These are phyloP conservation scores for Pseudopyrenochaeta lycopersici DNA, from an alignment of 2,329 filamentous ascomycete genomes.

Conservation along the genomic window DNA sequence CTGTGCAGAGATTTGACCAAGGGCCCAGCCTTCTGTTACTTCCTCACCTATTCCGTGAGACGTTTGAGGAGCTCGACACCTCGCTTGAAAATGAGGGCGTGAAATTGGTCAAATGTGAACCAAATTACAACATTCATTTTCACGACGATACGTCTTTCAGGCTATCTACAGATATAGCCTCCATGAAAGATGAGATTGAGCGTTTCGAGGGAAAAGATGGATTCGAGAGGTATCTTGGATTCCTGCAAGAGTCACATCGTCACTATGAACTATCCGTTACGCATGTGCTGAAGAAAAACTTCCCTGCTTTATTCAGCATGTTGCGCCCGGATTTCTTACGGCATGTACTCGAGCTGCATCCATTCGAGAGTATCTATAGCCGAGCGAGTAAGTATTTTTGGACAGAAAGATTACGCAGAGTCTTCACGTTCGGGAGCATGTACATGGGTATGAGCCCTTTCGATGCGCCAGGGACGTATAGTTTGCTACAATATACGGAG, in stretches of 20 bases:
- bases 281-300: conserved; percentile 74
- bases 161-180: conserved; percentile 72
- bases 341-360: conserved; percentile 70
- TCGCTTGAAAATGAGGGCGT: conserved; percentile 72
- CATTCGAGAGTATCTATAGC: conserved; percentile 75
- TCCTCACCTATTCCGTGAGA: conserved; percentile 74
- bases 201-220: conserved; percentile 76
- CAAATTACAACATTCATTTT: conserved; percentile 80
- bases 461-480: conserved; percentile 78
- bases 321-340: conserved; percentile 66
- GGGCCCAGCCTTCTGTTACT: conserved; percentile 78
- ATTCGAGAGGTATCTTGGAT: conserved; percentile 73
- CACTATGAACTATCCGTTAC: conserved; percentile 75
- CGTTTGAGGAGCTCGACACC: conserved; percentile 74
- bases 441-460: conserved; percentile 85
- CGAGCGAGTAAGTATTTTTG: conserved; percentile 73
- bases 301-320: conserved; percentile 68
- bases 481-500: conserved; percentile 77
- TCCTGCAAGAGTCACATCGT: conserved; percentile 71
- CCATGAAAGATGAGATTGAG: conserved; percentile 77
- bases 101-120: conserved; percentile 74
- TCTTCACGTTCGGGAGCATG: conserved; percentile 83
- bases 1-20: conserved; percentile 72
- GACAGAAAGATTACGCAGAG: conserved; percentile 72
- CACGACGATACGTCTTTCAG: conserved; percentile 71